Conservation (phyloP, 2,329 filamentous ascomycete species). For the Sarocladium strictum region DNA sequence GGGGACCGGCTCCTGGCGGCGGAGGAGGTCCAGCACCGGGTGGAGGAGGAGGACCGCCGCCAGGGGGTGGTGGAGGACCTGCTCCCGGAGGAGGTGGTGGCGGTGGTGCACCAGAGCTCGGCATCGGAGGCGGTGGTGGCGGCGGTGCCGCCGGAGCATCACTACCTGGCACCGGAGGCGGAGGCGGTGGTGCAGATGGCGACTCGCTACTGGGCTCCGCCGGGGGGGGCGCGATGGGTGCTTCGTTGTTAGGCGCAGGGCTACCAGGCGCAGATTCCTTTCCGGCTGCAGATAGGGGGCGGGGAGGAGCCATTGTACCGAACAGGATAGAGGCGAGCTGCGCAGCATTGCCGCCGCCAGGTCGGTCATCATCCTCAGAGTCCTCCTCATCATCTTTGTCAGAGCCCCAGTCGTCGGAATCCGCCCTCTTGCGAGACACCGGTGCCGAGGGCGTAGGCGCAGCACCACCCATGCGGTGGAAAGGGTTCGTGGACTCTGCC, state of each 20-base stretch:
- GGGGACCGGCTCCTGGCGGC: constrained; percentile 34
- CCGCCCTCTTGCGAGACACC: constrained; percentile 48
- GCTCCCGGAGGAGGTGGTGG: constrained; percentile 26
- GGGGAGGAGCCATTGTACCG: constrained; percentile 91
- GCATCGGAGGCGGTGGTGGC: constrained; percentile 27
- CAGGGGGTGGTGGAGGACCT: constrained; percentile 34
- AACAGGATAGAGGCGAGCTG: constrained; percentile 93
- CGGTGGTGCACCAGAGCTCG: constrained; percentile 28
- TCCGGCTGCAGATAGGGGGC: constrained; percentile 77
- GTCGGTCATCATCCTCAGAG: constrained; percentile 71
- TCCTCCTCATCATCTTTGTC: constrained; percentile 58
- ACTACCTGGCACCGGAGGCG: constrained; percentile 20
- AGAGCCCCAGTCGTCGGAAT: constrained; percentile 76
- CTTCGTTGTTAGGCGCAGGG: constrained; percentile 32
- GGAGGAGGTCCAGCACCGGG: constrained; percentile 31
- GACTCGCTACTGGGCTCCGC: constrained; percentile 20
- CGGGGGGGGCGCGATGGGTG: constrained; percentile 31
- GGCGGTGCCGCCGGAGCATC: constrained; percentile 21
- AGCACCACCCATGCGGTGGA: constrained; percentile 77
- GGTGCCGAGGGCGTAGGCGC: constrained; percentile 40
- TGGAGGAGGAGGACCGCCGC: constrained; percentile 29
- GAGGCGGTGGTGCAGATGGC: constrained; percentile 17
- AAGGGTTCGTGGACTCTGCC: constrained; percentile 78
- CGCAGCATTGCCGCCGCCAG: constrained; percentile 77
- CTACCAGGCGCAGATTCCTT: constrained; percentile 49